A percentile compares a stretch with the other conserved stretches of the same genome.
Conservation (phyloP, 169 alveolate genomes). For the Plasmodium fragile region DNA sequence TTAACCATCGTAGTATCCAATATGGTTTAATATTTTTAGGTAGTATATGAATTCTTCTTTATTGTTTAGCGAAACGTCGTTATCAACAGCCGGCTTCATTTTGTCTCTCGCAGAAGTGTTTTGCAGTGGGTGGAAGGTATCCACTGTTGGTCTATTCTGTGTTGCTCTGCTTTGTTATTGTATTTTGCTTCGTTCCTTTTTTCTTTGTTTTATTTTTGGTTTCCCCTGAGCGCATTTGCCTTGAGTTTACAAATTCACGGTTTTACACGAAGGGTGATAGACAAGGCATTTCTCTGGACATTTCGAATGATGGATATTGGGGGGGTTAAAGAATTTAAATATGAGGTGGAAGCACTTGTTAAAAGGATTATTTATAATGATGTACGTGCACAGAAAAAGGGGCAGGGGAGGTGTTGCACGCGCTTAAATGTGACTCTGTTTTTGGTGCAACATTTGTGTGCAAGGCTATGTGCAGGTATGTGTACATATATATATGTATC, state of each 20-base stretch:
- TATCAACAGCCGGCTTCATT: slow-evolving; percentile 51
- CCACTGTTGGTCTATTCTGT: neutral
- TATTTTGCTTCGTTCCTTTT: neutral
- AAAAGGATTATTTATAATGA: neutral
- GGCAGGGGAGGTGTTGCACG: neutral
- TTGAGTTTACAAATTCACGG: neutral
- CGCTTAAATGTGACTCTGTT: neutral
- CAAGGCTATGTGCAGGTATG: neutral
- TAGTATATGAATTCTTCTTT: slow-evolving; percentile 68
- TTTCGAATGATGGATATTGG: neutral
- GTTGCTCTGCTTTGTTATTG: neutral
- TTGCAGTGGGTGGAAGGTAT: neutral
- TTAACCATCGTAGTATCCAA: slow-evolving; percentile 75
- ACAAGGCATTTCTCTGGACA: neutral
- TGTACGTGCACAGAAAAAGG: neutral
- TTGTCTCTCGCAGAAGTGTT: neutral
- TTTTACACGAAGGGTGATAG: neutral
- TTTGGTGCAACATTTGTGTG: neutral
- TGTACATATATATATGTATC: neutral
- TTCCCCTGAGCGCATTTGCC: neutral
- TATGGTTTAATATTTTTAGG: slow-evolving; percentile 57
- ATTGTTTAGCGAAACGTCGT: slow-evolving; percentile 18
- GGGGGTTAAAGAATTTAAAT: neutral
- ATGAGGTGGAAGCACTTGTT: neutral
- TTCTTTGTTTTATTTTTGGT: neutral